Evolutionary conservation across 2,329 filamentous ascomycete species (phyloP).

Genomic region (Aspergillus oerlinghausenensis): DNA sequence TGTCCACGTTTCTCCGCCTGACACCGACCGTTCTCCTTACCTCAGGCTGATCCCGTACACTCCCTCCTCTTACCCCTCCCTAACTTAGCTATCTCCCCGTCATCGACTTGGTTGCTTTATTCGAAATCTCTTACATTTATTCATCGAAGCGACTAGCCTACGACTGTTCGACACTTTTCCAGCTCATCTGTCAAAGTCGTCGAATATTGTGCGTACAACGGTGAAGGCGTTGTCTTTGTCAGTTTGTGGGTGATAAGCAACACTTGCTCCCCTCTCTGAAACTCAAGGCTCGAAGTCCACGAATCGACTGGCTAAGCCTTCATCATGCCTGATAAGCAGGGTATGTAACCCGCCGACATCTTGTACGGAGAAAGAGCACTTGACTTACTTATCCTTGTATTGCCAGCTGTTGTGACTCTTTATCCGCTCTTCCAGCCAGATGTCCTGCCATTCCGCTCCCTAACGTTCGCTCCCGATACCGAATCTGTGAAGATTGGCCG

Average conservation of each 20-base stretch:
- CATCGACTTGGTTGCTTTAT: slow-evolving; percentile 1
- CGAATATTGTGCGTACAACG: background rate
- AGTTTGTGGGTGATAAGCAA: background rate
- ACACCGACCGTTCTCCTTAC: slow-evolving; percentile 12
- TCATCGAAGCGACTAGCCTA: background rate
- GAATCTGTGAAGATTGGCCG: slow-evolving; percentile 36
- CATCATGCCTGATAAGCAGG: slow-evolving; percentile 22
- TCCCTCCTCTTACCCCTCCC: slow-evolving; percentile 11
- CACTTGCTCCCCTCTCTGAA: background rate
- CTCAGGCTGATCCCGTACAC: slow-evolving; percentile 19
- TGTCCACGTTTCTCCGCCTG: slow-evolving; percentile 10
- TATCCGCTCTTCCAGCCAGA: slow-evolving; percentile 22
- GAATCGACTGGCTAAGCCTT: background rate
- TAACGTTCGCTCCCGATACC: slow-evolving; percentile 27
- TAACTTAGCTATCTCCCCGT: background rate
- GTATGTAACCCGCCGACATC: slow-evolving; percentile 12
- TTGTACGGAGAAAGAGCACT: background rate
- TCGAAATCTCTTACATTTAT: background rate
- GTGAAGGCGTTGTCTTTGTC: background rate
- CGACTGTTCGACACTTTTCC: background rate
- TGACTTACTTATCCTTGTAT: slow-evolving; percentile 6
- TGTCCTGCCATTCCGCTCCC: slow-evolving; percentile 25
- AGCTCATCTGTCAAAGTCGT: background rate
- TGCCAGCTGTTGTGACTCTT: slow-evolving; percentile 32
- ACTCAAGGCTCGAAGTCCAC: background rate